phyloP scores from a whole-genome alignment of 208 protist genomes.

The Trypanosoma scelopori region DNA sequence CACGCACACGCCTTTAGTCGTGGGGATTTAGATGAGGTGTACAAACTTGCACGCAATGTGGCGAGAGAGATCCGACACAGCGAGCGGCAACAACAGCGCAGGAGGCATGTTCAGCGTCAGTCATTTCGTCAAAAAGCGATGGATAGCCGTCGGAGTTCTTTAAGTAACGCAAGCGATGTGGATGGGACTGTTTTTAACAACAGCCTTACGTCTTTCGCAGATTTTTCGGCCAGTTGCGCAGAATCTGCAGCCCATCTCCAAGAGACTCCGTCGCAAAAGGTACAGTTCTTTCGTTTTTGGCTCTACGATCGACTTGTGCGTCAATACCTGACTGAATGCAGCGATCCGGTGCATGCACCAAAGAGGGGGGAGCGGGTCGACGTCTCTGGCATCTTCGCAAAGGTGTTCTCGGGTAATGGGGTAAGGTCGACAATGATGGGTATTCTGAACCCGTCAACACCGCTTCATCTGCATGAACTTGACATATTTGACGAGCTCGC shows the following conservation, averaged over 20 bases:
- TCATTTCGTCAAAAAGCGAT: not conserved
- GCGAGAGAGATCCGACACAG: conserved; percentile 11
- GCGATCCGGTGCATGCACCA: not conserved
- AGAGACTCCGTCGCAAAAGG: conserved; percentile 14
- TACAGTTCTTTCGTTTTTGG: conserved; percentile 15
- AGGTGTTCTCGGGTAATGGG: not conserved
- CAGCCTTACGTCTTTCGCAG: conserved; percentile 2
- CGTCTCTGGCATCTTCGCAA: not conserved
- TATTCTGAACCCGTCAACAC: conserved; percentile 13
- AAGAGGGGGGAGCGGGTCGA: not conserved
- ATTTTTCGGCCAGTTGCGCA: not conserved
- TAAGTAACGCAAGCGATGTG: not conserved
- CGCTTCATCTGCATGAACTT: conserved; percentile 12
- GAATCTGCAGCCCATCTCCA: not conserved
- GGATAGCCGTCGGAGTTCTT: not conserved
- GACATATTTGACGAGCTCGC: conserved; percentile 23
- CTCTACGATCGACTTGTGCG: conserved; percentile 27
- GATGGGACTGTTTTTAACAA: not conserved
- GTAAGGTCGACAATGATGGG: conserved; percentile 8
- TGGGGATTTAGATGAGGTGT: conserved; percentile 38
- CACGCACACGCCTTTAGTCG: conserved; percentile 42
- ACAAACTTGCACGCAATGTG: conserved; percentile 21
- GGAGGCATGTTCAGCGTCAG: not conserved
- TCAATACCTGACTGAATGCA: conserved; percentile 2
- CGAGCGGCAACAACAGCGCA: conserved; percentile 7